Evolutionary conservation across 768 basidiomycete species (phyloP).

Genomic region (Baorangia bicolor): DNA sequence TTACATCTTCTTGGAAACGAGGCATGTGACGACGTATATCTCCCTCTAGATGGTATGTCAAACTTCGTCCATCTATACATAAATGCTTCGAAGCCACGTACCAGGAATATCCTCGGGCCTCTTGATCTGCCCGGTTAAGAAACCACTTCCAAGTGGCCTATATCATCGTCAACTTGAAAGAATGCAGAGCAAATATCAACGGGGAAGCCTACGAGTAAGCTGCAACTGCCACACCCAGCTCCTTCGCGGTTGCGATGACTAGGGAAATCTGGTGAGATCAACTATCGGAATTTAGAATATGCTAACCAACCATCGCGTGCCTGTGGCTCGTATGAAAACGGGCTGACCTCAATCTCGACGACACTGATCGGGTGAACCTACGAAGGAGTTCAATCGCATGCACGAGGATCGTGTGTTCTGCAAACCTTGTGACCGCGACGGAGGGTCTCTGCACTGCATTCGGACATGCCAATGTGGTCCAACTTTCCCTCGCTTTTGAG

Average conservation of each 20-base stretch:
- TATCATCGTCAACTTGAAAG: not conserved
- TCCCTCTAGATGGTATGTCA: conserved; percentile 31
- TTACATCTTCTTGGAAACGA: conserved; percentile 45
- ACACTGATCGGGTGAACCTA: conserved; percentile 55
- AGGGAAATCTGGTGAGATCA: not conserved
- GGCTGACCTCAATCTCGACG: conserved; percentile 68
- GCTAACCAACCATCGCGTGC: conserved; percentile 39
- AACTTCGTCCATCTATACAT: not conserved
- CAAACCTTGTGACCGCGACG: conserved; percentile 32
- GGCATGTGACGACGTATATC: conserved; percentile 40
- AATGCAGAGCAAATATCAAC: too few relatives aligned
- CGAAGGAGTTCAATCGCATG: not conserved
- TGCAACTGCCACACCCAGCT: conserved; percentile 57
- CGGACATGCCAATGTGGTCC: conserved; percentile 59
- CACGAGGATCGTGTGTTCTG: not conserved
- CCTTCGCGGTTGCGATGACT: conserved; percentile 53
- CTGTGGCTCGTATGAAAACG: conserved; percentile 56
- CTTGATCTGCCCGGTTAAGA: conserved; percentile 53
- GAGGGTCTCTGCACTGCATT: conserved; percentile 51
- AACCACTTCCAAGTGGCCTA: conserved; percentile 54
- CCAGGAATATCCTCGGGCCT: conserved; percentile 35
- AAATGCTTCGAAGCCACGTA: not conserved
- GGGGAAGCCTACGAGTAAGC: conserved; percentile 52
- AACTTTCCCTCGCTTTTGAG: conserved; percentile 36
- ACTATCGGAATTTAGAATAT: not conserved